Percentiles rank a stretch among this genome's conserved stretches.
Conservation (phyloP, 768 basidiomycete species). For the Lyophyllum semitale region DNA sequence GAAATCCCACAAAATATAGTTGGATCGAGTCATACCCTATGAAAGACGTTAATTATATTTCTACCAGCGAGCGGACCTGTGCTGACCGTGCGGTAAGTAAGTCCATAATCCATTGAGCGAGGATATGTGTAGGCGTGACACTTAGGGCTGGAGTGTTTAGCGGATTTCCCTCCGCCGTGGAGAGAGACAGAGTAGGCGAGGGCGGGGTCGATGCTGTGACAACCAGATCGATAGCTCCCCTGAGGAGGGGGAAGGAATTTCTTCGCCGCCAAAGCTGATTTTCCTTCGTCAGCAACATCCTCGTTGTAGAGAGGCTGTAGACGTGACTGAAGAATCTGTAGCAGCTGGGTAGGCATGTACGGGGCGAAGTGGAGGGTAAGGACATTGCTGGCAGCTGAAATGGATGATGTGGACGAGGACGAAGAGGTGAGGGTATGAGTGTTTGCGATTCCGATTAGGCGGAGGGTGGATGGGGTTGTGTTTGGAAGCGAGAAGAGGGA, state of each 20-base stretch:
- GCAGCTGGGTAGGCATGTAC: conserved; percentile 72
- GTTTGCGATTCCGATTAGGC: conserved; percentile 86
- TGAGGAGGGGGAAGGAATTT: conserved; percentile 69
- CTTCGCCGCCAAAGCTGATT: conserved; percentile 32
- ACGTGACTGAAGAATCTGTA: conserved; percentile 66
- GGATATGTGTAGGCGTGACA: conserved; percentile 68
- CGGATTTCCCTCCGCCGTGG: conserved; percentile 30
- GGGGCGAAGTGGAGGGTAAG: conserved; percentile 80
- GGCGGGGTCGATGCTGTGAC: conserved; percentile 29
- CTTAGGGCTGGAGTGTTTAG: conserved; percentile 37
- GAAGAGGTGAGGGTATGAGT: conserved; percentile 80
- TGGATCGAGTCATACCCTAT: too few relatives aligned
- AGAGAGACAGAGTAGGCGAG: conserved; percentile 9
- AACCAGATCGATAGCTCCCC: conserved; percentile 76
- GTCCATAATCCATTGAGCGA: too few relatives aligned
- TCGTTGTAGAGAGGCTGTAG: conserved; percentile 52
- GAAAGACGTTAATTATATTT: too few relatives aligned
- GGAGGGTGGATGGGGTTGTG: conserved; percentile 50
- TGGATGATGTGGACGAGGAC: conserved; percentile 32
- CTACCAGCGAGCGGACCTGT: too few relatives aligned
- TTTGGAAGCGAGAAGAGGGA: conserved; percentile 72
- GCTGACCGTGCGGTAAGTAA: too few relatives aligned
- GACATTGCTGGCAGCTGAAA: conserved; percentile 41
- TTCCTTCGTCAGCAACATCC: conserved; percentile 25
- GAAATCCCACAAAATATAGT: too few relatives aligned